Evolutionary conservation across 2,329 filamentous ascomycete species (phyloP).

Genomic region (Fusarium sublunatum): DNA sequence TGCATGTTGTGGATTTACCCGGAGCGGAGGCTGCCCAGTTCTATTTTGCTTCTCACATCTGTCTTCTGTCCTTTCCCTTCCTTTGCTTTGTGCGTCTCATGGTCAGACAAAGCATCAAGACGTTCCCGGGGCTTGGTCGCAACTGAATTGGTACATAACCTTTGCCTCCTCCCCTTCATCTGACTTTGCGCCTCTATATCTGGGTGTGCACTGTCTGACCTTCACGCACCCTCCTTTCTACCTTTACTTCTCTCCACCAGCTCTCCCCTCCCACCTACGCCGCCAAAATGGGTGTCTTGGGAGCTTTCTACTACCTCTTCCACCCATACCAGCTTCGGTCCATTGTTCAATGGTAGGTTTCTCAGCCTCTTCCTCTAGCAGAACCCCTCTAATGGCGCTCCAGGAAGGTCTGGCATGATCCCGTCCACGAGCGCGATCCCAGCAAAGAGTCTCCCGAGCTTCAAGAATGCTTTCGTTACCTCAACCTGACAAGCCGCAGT

Average conservation of each 20-base stretch:
- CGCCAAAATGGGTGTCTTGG: constrained; percentile 70
- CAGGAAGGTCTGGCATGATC: constrained; percentile 97
- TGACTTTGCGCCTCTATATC: constrained; percentile 24
- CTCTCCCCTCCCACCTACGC: constrained; percentile 20
- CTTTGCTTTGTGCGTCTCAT: constrained; percentile 33
- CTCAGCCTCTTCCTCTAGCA: neutral
- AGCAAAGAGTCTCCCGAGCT: constrained; percentile 79
- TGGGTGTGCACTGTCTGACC: constrained; percentile 36
- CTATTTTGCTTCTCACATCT: constrained; percentile 38
- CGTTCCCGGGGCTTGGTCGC: constrained; percentile 37
- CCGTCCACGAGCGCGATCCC: constrained; percentile 85
- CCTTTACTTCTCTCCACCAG: constrained; percentile 1
- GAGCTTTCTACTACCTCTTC: constrained; percentile 75
- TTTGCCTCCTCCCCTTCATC: constrained; percentile 33
- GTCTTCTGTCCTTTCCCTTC: constrained; percentile 31
- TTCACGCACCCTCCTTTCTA: constrained; percentile 17
- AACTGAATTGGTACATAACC: constrained; percentile 41
- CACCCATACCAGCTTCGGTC: constrained; percentile 83
- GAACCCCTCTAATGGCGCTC: constrained; percentile 17
- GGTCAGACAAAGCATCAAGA: constrained; percentile 35
- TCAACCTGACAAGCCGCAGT: constrained; percentile 90
- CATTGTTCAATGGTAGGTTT: constrained; percentile 85
- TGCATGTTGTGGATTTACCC: constrained; percentile 47
- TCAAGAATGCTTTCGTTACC: constrained; percentile 85
- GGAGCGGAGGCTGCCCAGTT: constrained; percentile 39